Evolutionary conservation across 2,329 filamentous ascomycete genomes (phyloP), one percentile per base, ranked within the genome.

Genomic region (Tolypocladium amazonense): DNA sequence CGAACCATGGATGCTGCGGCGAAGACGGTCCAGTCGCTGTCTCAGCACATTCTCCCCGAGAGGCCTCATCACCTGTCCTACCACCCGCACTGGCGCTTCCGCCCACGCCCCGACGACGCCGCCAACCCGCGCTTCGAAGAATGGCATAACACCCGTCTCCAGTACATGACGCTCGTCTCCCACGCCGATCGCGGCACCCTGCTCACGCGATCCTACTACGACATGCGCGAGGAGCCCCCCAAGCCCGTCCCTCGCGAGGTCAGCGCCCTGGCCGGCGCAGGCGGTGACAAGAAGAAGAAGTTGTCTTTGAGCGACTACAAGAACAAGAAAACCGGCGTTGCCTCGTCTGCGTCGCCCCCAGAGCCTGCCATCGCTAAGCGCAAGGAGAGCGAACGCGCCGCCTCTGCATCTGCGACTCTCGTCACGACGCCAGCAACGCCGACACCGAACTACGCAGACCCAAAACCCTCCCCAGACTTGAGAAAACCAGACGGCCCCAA

Each of bases 291-390:
- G 66, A 83, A 78, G 70, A 83, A 82, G 73, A 83, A 84, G 69
- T 68, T 85, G 63, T 83, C 81, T 18, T 70, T 85, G 62, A 82
- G 79, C 70, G 82, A 85, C 68, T 85, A 84, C 65, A 81, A 81
- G 71, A 84, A 81, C 62, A 80, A 81, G 69, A 80, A 79, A 68
- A 70, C 72, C 20, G 62, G 55, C 58, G 65, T 67, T 61, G 63
- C 63, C 58, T 57, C 69, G 58, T 73, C 75, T 12, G 68, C 72
- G 11, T 75, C 75, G 18, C 73, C 76, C 1, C 68, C 73, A 18
- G 72, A 75, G 54, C 68, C 71, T 6, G 62, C 68, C 58, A 66
- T 69, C 55, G 64, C 67, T 35, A 73, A 67, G 59, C 71, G 66
- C 63, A 69, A 66, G 45, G 73, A 75, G 27, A 59, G 57, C 38